Evolutionary conservation across 192 early-diverging fungal species (phyloP), one percentile per base, ranked within the genome.

Genomic region (Coemansia sp.): DNA sequence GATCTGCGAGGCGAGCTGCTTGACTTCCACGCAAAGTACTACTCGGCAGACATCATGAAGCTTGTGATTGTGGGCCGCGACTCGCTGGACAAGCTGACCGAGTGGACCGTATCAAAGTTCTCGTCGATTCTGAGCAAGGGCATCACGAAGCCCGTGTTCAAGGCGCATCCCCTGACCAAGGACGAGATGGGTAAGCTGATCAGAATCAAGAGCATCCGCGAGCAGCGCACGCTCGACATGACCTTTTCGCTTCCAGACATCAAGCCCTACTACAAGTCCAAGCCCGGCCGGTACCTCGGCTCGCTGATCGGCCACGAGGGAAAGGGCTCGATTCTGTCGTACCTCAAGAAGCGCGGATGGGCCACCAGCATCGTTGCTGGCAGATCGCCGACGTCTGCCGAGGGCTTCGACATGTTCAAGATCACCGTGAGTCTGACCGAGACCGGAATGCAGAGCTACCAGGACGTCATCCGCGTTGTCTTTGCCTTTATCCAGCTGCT

Each of bases 31-130:
- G 82, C 83, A 13, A 83, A 84, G 58, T 93, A 93, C 73, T 99
- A 99, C 72, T 94, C 92, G 27, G 88, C 94, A 13, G 95, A 97
- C 66, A 91, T 99, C 25, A 97, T 97, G 95, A 91, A 90, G 77
- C 82, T 97, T 18, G 90, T 90, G 30, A 78, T 99, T 18, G 67
- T 95, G 13, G 97, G 95, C 25, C 83, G 86, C 68, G 93, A 98
- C 71, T 81, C 93, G 6, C 71, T 98, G 59, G 92, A 95, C 63
- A 75, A 87, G 72, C 81, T 99, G 67, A 82, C 84, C n/a, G 74
- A 88, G 58, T 92, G 91, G 94, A 85, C 85, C 0, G 90, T 93
- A 35, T 75, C 86, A 20, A 89, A 86, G 67, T 94, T 97, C 61
- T 88, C 90, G 3, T 74, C 72, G 20, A 85, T 98, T 30, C 75